A percentile compares a stretch with the other conserved stretches of the same genome.
These are phyloP conservation scores for Candida saitoana DNA, from an alignment of 805 yeast species.

Conservation along the genomic window DNA sequence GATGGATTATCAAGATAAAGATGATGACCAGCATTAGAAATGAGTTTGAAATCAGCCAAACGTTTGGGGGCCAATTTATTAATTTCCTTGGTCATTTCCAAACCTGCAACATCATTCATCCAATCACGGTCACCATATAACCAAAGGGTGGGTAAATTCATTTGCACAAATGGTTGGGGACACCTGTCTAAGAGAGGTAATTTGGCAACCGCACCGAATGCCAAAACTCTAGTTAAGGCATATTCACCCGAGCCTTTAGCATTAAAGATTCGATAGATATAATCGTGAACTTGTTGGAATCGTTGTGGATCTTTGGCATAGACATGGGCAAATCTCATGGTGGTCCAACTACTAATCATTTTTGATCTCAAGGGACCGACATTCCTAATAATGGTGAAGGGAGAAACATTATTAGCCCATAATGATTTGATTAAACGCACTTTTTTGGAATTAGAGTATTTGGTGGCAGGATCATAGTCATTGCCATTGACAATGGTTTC, in stretches of 20 bases:
- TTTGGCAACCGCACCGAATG: slow-evolving; percentile 55
- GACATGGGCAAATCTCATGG: slow-evolving; percentile 40
- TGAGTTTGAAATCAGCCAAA: slow-evolving; percentile 29
- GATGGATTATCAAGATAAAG: slow-evolving; percentile 48
- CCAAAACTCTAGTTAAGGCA: slow-evolving; percentile 56
- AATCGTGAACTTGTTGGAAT: slow-evolving; percentile 46
- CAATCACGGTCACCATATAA: slow-evolving; percentile 67
- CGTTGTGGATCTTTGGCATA: slow-evolving; percentile 27
- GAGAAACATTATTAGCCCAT: slow-evolving; percentile 56
- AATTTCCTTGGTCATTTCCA: slow-evolving; percentile 33
- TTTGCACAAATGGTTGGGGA: slow-evolving; percentile 36
- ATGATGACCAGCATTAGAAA: slow-evolving; percentile 52
- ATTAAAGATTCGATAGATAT: slow-evolving; percentile 50
- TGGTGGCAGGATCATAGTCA: slow-evolving; percentile 8
- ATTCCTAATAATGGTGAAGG: slow-evolving; percentile 47
- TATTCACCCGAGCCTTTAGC: slow-evolving; percentile 62
- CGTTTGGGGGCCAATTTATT: slow-evolving; percentile 21
- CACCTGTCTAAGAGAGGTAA: slow-evolving; percentile 54
- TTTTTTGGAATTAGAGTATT: slow-evolving; percentile 13
- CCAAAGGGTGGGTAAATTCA: slow-evolving; percentile 50
- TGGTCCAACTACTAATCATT: slow-evolving; percentile 52
- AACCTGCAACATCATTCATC: slow-evolving; percentile 66
- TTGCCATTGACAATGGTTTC: slow-evolving; percentile 20
- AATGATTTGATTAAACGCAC: slow-evolving; percentile 34
- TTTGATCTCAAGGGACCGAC: slow-evolving; percentile 54